Evolutionary conservation across 2,329 filamentous ascomycete genomes (phyloP).

Genomic region (Cladophialophora immunda): DNA sequence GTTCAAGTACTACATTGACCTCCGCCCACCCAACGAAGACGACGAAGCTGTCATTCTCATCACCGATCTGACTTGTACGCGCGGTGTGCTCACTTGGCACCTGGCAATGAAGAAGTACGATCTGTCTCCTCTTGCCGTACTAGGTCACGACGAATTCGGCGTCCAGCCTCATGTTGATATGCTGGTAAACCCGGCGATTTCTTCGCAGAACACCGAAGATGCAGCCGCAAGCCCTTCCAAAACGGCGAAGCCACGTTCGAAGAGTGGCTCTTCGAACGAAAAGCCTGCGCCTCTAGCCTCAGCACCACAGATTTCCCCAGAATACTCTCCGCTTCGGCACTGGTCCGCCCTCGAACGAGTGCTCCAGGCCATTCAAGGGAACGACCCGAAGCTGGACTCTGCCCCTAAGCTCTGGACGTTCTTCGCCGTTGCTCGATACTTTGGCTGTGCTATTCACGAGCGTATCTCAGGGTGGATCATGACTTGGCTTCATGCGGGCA

Average conservation of each 20-base stretch:
- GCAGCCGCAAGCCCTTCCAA: not conserved
- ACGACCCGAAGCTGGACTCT: constrained; percentile 67
- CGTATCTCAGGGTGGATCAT: constrained; percentile 58
- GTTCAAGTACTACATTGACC: constrained; percentile 68
- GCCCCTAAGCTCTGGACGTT: constrained; percentile 73
- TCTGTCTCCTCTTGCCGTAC: constrained; percentile 53
- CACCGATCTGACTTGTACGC: constrained; percentile 66
- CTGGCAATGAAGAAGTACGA: constrained; percentile 48
- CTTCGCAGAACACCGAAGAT: not conserved
- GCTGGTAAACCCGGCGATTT: not conserved
- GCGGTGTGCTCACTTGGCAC: constrained; percentile 66
- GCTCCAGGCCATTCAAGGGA: constrained; percentile 64
- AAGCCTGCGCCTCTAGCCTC: constrained; percentile 2
- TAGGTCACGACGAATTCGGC: constrained; percentile 58
- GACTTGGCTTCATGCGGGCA: constrained; percentile 66
- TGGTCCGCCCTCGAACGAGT: constrained; percentile 70
- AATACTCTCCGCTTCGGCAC: constrained; percentile 73
- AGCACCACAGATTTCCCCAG: constrained; percentile 42
- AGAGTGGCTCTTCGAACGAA: not conserved
- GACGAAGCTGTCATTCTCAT: constrained; percentile 69
- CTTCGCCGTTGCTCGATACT: constrained; percentile 67
- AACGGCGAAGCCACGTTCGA: not conserved
- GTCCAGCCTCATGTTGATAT: constrained; percentile 23
- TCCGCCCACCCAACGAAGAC: constrained; percentile 69
- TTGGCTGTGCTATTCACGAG: constrained; percentile 54